Percentiles rank a stretch among this genome's conserved stretches.
Evolutionary conservation across 805 yeast species (phyloP).

Genomic region (Kregervanrija delftensis): DNA sequence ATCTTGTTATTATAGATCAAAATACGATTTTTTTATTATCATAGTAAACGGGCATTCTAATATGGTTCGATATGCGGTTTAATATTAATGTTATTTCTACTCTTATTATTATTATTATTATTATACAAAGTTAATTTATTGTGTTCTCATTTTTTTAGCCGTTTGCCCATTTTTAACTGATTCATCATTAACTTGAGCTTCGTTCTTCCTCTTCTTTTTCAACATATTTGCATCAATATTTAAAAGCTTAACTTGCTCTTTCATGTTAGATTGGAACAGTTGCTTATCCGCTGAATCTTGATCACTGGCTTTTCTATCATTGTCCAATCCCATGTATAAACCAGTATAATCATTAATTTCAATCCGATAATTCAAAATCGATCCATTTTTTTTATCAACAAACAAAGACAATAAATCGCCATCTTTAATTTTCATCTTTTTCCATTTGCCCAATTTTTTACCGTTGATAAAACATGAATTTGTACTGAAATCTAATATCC

Average conservation of each 20-base stretch:
- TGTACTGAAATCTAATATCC: conserved; percentile 76
- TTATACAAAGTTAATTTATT: not conserved
- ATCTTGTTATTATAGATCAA: too few relatives aligned
- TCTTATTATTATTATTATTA: not conserved
- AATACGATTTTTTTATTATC: too few relatives aligned
- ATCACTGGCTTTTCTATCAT: not conserved
- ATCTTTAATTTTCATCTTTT: conserved; percentile 52
- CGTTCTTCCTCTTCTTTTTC: not conserved
- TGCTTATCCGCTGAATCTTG: conserved; percentile 11
- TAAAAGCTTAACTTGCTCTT: not conserved
- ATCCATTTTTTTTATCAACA: conserved; percentile 47
- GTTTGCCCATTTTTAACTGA: too few relatives aligned
- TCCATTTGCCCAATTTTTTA: conserved; percentile 49
- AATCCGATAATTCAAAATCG: conserved; percentile 48
- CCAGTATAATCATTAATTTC: conserved; percentile 57
- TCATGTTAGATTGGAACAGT: conserved; percentile 16
- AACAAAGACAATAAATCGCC: conserved; percentile 65
- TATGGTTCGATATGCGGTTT: too few relatives aligned
- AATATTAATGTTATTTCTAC: not conserved
- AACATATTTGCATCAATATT: conserved; percentile 1
- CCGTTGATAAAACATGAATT: conserved; percentile 73
- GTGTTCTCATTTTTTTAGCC: conserved; percentile 1
- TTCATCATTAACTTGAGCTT: too few relatives aligned
- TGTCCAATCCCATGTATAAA: conserved; percentile 35
- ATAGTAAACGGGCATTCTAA: too few relatives aligned